phyloP scores from a whole-genome alignment of 1,284 basidiomycete species.

The Trichosporon ovoides region DNA sequence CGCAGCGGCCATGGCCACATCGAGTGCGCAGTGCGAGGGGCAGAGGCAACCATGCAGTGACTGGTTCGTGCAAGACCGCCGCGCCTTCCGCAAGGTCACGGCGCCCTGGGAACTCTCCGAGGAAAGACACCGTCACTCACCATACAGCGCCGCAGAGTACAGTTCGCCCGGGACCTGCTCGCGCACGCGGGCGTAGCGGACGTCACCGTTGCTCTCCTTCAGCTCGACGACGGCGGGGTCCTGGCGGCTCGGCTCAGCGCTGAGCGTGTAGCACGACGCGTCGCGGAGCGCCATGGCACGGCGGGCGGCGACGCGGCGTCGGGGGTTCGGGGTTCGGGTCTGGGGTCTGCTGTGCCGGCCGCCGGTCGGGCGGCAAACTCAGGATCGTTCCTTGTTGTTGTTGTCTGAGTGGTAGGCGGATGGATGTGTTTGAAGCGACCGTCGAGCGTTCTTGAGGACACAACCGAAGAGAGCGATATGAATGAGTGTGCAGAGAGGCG shows the following conservation, averaged over 20 bases:
- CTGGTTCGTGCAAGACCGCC: not conserved
- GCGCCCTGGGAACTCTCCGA: not conserved
- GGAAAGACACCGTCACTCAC: conserved; percentile 22
- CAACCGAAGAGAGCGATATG: not conserved
- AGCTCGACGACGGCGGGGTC: conserved; percentile 31
- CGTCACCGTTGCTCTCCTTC: conserved; percentile 24
- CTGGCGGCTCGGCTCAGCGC: conserved; percentile 18
- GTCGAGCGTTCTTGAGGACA: too few relatives aligned
- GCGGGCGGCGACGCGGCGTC: not conserved
- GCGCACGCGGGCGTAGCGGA: conserved; percentile 33
- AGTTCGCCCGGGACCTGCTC: conserved; percentile 30
- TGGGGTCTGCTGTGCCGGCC: not conserved
- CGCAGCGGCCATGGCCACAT: too few relatives aligned
- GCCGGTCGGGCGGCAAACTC: not conserved
- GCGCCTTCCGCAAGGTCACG: not conserved
- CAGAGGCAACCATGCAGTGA: not conserved
- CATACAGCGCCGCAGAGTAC: conserved; percentile 36
- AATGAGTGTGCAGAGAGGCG: too few relatives aligned
- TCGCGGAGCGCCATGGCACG: conserved; percentile 39
- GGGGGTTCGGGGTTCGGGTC: too few relatives aligned
- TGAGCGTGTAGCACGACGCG: conserved; percentile 35
- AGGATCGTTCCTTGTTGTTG: too few relatives aligned
- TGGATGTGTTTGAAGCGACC: too few relatives aligned
- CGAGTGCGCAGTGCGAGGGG: not conserved
- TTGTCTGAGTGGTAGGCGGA: too few relatives aligned